phyloP scores from a whole-genome alignment of 495 filamentous ascomycete genomes.

The Neurospora sp. region DNA sequence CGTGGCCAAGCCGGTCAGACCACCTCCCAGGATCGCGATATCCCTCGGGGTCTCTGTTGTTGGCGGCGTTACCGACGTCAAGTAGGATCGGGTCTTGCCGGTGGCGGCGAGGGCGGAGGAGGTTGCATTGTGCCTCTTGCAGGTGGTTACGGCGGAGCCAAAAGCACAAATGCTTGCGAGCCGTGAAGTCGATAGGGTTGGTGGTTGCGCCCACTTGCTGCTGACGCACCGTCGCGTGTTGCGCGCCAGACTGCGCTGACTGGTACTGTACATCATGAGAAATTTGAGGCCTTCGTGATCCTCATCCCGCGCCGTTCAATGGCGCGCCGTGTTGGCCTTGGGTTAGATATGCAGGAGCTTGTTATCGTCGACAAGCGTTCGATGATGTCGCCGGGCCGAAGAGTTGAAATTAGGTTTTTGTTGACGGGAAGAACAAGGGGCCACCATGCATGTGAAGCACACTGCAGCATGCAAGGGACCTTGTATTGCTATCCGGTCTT shows the following conservation, averaged over 20 bases:
- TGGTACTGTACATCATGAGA: constrained; percentile 16
- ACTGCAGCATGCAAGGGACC: not conserved
- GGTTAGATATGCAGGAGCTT: not conserved
- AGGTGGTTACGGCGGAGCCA: not conserved
- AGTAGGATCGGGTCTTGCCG: not conserved
- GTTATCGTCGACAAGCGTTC: not conserved
- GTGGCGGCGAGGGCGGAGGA: not conserved
- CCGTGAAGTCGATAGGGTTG: not conserved
- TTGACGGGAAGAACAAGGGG: not conserved
- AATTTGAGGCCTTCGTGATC: not conserved
- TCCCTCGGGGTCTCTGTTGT: constrained; percentile 22
- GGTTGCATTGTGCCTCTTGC: not conserved
- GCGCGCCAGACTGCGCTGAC: constrained; percentile 10
- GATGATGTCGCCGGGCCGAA: not conserved
- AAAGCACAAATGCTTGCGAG: not conserved
- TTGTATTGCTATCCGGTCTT: not conserved
- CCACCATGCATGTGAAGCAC: not conserved
- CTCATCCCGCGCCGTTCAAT: not conserved
- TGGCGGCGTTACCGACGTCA: constrained; percentile 5
- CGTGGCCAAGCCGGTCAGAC: constrained; percentile 78
- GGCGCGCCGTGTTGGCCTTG: not conserved
- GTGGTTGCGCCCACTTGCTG: not conserved
- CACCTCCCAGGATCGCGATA: constrained; percentile 74
- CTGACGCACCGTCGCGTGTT: not conserved
- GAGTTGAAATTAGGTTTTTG: not conserved